A percentile compares a stretch with the other conserved stretches of the same genome.
These are phyloP conservation scores for Candida mesenterica DNA, from an alignment of 1,139 yeast genomes.

Conservation along the genomic window DNA sequence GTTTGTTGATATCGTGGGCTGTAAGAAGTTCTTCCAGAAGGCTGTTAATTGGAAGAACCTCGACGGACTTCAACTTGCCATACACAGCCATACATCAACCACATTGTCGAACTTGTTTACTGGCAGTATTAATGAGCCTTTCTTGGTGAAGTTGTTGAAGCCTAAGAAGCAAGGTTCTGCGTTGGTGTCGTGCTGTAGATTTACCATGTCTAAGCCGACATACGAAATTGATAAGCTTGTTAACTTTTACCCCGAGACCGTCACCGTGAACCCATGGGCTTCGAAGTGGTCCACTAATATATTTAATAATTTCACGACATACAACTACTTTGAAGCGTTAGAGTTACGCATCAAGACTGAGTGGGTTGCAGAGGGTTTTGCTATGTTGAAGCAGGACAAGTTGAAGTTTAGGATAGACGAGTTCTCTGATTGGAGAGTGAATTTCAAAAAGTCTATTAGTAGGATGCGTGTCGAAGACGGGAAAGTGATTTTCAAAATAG, in stretches of 20 bases:
- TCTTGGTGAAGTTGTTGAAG: constrained; percentile 36
- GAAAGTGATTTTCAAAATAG: constrained; percentile 37
- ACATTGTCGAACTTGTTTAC: constrained; percentile 27
- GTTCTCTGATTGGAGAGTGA: constrained; percentile 40
- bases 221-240: constrained; percentile 33
- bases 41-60: constrained; percentile 29
- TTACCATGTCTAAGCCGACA: constrained; percentile 30
- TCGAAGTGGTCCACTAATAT: constrained; percentile 37
- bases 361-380: constrained; percentile 39
- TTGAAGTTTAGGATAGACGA: constrained; percentile 33
- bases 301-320: constrained; percentile 25
- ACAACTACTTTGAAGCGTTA: constrained; percentile 38
- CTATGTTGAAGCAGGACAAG: constrained; percentile 25
- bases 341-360: constrained; percentile 23
- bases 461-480: constrained; percentile 32
- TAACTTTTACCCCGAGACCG: constrained; percentile 18
- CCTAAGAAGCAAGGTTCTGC: constrained; percentile 35
- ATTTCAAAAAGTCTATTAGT: constrained; percentile 27
- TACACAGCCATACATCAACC: constrained; percentile 22
- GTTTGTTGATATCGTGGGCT: constrained; percentile 42
- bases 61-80: constrained; percentile 35
- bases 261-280: constrained; percentile 34
- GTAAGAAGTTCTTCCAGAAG: constrained; percentile 37
- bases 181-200: constrained; percentile 40
- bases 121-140: constrained; percentile 32